phyloP scores from a whole-genome alignment of 164 flowering plant species.

The Stephania yunnanensis region DNA sequence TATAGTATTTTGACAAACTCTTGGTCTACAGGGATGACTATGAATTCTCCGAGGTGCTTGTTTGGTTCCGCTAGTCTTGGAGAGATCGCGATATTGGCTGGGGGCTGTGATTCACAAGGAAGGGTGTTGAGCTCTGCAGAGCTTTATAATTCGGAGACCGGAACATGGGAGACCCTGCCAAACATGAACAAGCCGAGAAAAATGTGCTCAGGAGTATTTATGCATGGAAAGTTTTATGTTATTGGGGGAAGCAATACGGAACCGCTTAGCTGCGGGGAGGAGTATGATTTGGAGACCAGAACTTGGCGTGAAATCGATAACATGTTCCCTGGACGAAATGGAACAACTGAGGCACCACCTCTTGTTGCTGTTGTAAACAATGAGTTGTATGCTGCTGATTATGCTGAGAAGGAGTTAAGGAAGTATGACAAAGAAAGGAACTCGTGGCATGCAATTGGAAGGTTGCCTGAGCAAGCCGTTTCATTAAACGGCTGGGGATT shows the following conservation, averaged over 20 bases:
- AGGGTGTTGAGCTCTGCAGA: constrained; percentile 62
- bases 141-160: constrained; percentile 74
- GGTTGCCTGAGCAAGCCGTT: constrained; percentile 73
- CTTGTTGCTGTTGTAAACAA: constrained; percentile 84
- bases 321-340: constrained; percentile 66
- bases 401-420: constrained; percentile 65
- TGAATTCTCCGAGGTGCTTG: constrained; percentile 79
- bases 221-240: constrained; percentile 87
- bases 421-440: constrained; percentile 55
- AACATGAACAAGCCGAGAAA: constrained; percentile 76
- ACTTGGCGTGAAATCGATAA: constrained; percentile 75
- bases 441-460: constrained; percentile 63
- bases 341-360: constrained; percentile 68
- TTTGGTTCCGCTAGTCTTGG: constrained; percentile 95
- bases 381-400: constrained; percentile 86
- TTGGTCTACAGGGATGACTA: constrained; percentile 70
- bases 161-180: constrained; percentile 56
- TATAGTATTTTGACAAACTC: constrained; percentile 77
- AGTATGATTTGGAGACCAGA: constrained; percentile 55
- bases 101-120: constrained; percentile 78
- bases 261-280: constrained; percentile 77
- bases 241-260: constrained; percentile 64
- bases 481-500: constrained; percentile 96
- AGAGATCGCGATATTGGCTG: constrained; percentile 80
- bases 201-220: constrained; percentile 92